phyloP scores from a whole-genome alignment of 1,284 basidiomycete genomes.

The Ceratobasidium sp. region DNA sequence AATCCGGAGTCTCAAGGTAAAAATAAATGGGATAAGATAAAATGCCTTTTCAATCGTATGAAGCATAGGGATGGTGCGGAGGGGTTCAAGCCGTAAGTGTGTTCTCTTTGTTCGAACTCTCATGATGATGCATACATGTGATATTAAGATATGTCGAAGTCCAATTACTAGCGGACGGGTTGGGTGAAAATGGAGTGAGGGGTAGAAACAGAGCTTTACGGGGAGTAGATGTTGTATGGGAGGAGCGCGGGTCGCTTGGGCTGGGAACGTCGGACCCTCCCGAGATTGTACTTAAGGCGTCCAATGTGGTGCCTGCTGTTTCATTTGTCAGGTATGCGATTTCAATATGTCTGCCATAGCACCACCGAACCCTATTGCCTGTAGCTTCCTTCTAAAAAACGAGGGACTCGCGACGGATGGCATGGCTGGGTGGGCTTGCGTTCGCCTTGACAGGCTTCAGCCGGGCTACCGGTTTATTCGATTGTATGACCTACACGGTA shows the following conservation, averaged over 20 bases:
- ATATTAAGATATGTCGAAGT: constrained; percentile 12
- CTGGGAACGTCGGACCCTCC: constrained; percentile 34
- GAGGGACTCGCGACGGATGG: constrained; percentile 24
- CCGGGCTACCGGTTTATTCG: constrained; percentile 31
- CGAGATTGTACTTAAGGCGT: constrained; percentile 30
- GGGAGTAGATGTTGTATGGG: constrained; percentile 30
- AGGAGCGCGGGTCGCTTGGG: constrained; percentile 13
- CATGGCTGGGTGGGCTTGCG: constrained; percentile 22
- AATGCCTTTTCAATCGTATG: constrained; percentile 19
- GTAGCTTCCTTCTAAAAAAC: constrained; percentile 23
- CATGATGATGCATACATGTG: too few species aligned
- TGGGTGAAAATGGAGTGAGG: constrained; percentile 14
- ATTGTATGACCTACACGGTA: constrained; percentile 25
- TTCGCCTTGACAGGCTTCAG: constrained; percentile 26
- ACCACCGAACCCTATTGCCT: background rate
- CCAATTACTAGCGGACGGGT: constrained; percentile 21
- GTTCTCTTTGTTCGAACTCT: too few species aligned
- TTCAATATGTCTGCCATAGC: background rate
- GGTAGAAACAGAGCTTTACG: constrained; percentile 26
- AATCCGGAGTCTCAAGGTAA: background rate
- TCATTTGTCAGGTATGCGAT: constrained; percentile 18
- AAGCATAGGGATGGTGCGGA: constrained; percentile 24
- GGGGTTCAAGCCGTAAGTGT: constrained; percentile 30
- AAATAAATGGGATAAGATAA: constrained; percentile 13
- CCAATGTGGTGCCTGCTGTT: constrained; percentile 22